Evolutionary conservation across 805 yeast genomes (phyloP).

Genomic region (Groenewaldozyma salmanticensis): DNA sequence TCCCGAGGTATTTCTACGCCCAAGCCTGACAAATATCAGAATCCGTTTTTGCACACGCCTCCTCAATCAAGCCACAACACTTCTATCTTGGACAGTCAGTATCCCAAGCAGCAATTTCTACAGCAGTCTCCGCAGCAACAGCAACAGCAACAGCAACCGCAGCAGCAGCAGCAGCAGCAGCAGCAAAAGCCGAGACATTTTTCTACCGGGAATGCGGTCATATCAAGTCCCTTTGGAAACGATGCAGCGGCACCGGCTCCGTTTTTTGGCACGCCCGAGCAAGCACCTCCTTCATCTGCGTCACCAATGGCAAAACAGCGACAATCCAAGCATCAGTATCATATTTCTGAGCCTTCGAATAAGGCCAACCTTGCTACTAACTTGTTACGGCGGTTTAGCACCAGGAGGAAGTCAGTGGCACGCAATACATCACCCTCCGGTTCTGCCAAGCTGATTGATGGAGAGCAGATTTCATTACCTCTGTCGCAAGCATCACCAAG

Average conservation of each 20-base stretch:
- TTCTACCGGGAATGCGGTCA: not conserved
- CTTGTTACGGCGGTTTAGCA: constrained; percentile 16
- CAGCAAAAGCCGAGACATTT: too few species aligned
- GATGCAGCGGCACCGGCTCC: not conserved
- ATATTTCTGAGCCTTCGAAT: constrained; percentile 10
- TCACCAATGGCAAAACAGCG: constrained; percentile 1
- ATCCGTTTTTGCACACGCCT: not conserved
- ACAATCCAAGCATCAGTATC: constrained; percentile 10
- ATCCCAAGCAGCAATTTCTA: not conserved
- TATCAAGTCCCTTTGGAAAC: not conserved
- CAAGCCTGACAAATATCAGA: not conserved
- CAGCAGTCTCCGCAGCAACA: too few species aligned
- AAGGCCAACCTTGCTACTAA: constrained; percentile 12
- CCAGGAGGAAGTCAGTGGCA: constrained; percentile 9
- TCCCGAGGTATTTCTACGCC: too few species aligned
- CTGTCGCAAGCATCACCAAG: not conserved
- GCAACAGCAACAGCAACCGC: too few species aligned
- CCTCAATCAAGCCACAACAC: not conserved
- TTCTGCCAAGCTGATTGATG: not conserved
- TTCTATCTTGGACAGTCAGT: not conserved
- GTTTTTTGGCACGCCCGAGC: too few species aligned
- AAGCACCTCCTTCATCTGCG: not conserved
- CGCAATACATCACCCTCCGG: constrained; percentile 2
- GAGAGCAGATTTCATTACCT: not conserved
- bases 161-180: too few species aligned